These are phyloP conservation scores for Apophysomyces ossiformis DNA, from an alignment of 371 early-diverging fungal genomes.

Conservation along the genomic window DNA sequence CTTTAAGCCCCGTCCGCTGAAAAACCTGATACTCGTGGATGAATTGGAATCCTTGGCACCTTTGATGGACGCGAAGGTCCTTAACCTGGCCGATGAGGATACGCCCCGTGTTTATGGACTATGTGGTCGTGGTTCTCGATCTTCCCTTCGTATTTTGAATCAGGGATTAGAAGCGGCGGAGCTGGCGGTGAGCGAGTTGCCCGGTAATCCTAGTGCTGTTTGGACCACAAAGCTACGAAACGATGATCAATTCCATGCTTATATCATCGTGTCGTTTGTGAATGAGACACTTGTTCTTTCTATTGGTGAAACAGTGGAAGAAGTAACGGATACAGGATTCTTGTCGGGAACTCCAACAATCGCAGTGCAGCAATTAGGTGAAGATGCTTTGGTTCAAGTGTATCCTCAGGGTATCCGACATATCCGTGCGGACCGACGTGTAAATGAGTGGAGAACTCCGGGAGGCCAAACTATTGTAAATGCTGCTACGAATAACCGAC, in stretches of 20 bases:
- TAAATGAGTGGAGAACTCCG: constrained; percentile 95
- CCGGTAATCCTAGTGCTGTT: constrained; percentile 92
- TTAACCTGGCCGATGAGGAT: constrained; percentile 90
- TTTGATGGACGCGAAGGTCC: constrained; percentile 73
- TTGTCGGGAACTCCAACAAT: constrained; percentile 81
- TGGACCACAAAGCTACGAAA: constrained; percentile 87
- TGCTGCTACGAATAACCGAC: constrained; percentile 85
- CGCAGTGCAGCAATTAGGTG: constrained; percentile 84
- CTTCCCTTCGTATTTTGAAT: constrained; percentile 86
- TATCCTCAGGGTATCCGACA: constrained; percentile 89
- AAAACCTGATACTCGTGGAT: constrained; percentile 86
- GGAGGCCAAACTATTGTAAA: constrained; percentile 68
- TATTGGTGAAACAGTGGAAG: constrained; percentile 95
- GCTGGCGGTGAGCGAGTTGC: constrained; percentile 90
- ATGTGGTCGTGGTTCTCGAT: constrained; percentile 84
- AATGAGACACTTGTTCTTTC: constrained; percentile 93
- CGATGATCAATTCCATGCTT: constrained; percentile 76
- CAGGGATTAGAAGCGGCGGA: constrained; percentile 94
- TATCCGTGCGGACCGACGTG: constrained; percentile 83
- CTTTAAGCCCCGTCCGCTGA: constrained; percentile 82
- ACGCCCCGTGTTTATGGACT: constrained; percentile 92
- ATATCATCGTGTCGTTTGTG: constrained; percentile 92
- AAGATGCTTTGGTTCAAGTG: constrained; percentile 91
- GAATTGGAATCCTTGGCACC: constrained; percentile 88
- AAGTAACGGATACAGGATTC: constrained; percentile 91